These are phyloP conservation scores for Hansenula anomala DNA, from an alignment of 1,139 yeast genomes.

Conservation along the genomic window DNA sequence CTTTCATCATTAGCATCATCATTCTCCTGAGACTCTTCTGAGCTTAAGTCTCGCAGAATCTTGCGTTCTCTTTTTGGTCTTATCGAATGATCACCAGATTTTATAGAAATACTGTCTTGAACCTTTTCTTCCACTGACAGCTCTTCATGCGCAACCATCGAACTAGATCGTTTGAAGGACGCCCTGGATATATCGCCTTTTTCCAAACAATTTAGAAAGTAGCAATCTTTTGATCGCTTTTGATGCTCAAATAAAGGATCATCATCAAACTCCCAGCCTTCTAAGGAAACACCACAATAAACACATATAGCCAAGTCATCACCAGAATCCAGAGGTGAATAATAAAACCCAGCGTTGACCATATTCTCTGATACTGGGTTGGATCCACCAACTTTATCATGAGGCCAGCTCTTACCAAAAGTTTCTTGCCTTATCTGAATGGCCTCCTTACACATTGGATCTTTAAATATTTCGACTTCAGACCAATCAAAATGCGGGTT, in stretches of 20 bases:
- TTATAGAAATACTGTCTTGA: background rate
- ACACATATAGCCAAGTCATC: conserved; percentile 71
- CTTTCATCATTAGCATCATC: background rate
- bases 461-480: conserved; percentile 23
- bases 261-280: conserved; percentile 70
- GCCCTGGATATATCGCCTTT: conserved; percentile 4
- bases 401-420: conserved; percentile 52
- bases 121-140: background rate
- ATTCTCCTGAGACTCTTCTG: background rate
- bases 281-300: conserved; percentile 64
- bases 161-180: conserved; percentile 5
- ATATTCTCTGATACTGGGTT: conserved; percentile 38
- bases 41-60: background rate
- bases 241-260: conserved; percentile 55
- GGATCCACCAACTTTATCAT: conserved; percentile 35
- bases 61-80: background rate
- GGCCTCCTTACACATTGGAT: conserved; percentile 36
- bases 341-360: conserved; percentile 52
- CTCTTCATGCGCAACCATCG: background rate
- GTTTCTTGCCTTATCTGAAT: conserved; percentile 43
- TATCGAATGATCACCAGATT: background rate
- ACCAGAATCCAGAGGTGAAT: conserved; percentile 34
- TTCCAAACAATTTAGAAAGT: conserved; percentile 30
- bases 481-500: conserved; percentile 23
- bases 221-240: conserved; percentile 44